Percentiles rank a stretch among this genome's conserved stretches.
phyloP scores from a whole-genome alignment of 257 asterid genomes.

The Gentiana macrophylla region DNA sequence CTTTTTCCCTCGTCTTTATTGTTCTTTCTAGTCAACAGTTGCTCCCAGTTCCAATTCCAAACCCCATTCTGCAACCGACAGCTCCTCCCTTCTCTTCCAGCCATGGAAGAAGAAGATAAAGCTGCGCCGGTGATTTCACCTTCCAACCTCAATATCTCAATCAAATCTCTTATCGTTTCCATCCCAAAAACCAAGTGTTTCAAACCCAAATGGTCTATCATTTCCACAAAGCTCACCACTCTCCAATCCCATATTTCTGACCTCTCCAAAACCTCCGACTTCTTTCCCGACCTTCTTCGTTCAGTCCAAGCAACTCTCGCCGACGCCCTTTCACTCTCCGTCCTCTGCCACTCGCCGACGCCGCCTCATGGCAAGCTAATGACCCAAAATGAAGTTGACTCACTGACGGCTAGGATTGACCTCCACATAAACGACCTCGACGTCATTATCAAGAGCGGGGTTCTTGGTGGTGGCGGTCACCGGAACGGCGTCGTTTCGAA shows the following conservation, averaged over 20 bases:
- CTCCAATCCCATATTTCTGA: conserved; percentile 40
- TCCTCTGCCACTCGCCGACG: conserved; percentile 35
- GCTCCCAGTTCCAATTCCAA: no score
- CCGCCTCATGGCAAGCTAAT: conserved; percentile 58
- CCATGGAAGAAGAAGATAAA: no score
- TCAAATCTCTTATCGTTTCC: conserved; percentile 36
- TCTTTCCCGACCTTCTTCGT: conserved; percentile 35
- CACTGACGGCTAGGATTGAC: conserved; percentile 52
- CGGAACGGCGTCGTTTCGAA: conserved; percentile 21
- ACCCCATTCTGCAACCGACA: no score
- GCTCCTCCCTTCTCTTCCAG: no score
- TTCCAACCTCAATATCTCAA: no score
- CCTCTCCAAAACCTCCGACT: conserved; percentile 19
- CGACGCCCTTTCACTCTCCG: conserved; percentile 35
- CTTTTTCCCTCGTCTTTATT: no score
- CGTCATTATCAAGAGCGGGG: conserved; percentile 47
- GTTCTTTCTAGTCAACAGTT: no score
- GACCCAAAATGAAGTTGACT: conserved; percentile 73
- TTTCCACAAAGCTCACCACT: conserved; percentile 42
- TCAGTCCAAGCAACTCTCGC: conserved; percentile 45
- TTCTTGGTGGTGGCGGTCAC: conserved; percentile 12
- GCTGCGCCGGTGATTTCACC: no score
- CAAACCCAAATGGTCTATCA: conserved; percentile 66
- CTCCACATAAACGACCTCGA: conserved; percentile 53
- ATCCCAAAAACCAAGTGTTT: conserved; percentile 42